Base-by-base conservation (phyloP, 164 flowering plant species). In the Vitis riparia region DNA sequence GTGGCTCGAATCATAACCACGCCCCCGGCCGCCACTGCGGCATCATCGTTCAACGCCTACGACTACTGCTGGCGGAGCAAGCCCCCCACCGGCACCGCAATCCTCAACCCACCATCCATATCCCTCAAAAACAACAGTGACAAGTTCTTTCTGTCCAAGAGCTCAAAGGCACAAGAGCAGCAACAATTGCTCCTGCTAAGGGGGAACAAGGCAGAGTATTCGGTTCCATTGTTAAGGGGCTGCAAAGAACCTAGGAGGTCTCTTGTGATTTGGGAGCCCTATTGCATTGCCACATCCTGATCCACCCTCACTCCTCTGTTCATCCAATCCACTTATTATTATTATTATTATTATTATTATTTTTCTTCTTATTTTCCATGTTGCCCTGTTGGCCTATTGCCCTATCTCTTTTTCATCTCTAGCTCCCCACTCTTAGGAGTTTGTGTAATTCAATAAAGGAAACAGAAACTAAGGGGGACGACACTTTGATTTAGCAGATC, bases 251-350 rank as follows among this genome's bases (percentile, higher is more conserved):
- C 77, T 0, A 73, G 84, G 58, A 83, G 84, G 76, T 78, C 90
- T 15, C 68, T 86, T 19, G 48, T 78, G 71, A 61, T 86, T 13
- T 84, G 86, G 90, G 85, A 87, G 71, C 89, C 94, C 12, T 56
- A 67, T 64, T 88, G 92, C 90, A 85, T 89, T 67, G 92, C 93
- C 69, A 91, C 98, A 49, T 84, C 91, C 73, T 91, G 63, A 83
- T 61, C 11, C 8, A 16, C 37, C 48, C 11, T 12, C 15, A 11
- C 0, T 2, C 32, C 59, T 23, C n/a, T 58, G 59, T 16, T 50
- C 13, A 30, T 44, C 29, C 55, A 51, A 16, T 3, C 51, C 61
- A 55, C n/a, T 32, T 51, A 6, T 23, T 15, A 7, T 37, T 55
- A 16, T 27, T 32, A 12, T 19, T 47, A 48, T 55, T 27, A 23